Evolutionary conservation across 768 basidiomycete species (phyloP), one percentile per base, ranked within the genome.

Genomic region (Mycena filopes): DNA sequence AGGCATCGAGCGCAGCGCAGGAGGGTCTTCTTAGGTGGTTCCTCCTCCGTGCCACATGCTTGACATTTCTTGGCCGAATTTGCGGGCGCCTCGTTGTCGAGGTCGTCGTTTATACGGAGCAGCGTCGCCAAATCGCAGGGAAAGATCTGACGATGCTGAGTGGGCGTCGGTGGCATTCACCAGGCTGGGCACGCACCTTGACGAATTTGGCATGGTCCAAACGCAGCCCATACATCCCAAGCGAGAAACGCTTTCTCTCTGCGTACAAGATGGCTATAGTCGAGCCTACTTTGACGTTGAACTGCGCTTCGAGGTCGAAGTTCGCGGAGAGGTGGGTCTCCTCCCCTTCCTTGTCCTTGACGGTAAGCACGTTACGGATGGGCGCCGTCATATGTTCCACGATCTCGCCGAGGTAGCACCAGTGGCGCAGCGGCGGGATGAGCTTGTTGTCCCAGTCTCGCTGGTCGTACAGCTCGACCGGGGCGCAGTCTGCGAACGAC

Each of bases 181-280:
- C 33, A 4, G 10, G 38, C 68, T 4, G 33, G 33, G 33, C 12
- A 33, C 33, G 6, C 49, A 68, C 69, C 55, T 65, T 67, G 33
- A 70, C 62, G 40, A 61, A 70, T 41, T 68, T 61, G 16, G 58
- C 38, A 21, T 68, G 55, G 7, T 65, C 60, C 29, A 70, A 25
- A 43, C 53, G 59, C 59, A 70, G 16, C 9, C 63, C 63, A 36
- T 43, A 29, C 4, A 16, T 28, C 4, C 58, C 67, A 28, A 45
- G 16, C 2, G 49, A 38, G n/a, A 65, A 65, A 31, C 45, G 43
- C 16, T 60, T 38, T 15, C 40, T 33, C 40, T 68, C 69, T 3
- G 69, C 69, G 28, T 68, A 70, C 40, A 70, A 36, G 1, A 70
- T 51, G n/a, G 63, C 66, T 2, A 70, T 68, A 4, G 59, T 65